phyloP scores from a whole-genome alignment of 257 asterid genomes.

The Solanum gracilifrons region DNA sequence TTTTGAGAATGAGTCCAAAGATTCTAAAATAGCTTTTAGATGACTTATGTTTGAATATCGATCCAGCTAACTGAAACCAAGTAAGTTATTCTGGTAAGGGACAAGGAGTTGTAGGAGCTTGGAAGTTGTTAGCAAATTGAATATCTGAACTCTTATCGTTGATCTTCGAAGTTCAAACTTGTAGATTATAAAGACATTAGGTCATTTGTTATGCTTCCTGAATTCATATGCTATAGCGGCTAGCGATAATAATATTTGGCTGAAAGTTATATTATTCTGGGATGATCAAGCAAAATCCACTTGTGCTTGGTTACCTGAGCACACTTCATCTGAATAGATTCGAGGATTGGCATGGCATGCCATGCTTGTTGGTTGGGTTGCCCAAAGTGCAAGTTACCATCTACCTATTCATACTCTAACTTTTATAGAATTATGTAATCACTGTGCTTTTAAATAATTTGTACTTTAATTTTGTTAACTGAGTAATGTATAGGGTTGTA shows the following conservation, averaged over 20 bases:
- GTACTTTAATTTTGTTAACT: background rate
- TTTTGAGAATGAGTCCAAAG: background rate
- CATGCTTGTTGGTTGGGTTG: slow-evolving; percentile 91
- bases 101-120: background rate
- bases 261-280: background rate
- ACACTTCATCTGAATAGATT: slow-evolving; percentile 34
- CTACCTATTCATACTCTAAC: background rate
- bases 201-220: background rate
- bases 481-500: background rate
- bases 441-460: background rate
- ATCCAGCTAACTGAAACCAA: background rate
- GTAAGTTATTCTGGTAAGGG: background rate
- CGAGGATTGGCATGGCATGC: slow-evolving; percentile 99
- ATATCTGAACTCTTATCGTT: background rate
- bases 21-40: background rate
- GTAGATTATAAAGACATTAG: background rate
- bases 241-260: background rate
- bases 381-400: slow-evolving; percentile 84
- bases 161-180: background rate
- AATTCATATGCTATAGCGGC: background rate
- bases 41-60: background rate
- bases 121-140: background rate
- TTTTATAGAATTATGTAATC: background rate
- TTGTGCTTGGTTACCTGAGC: background rate
- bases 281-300: background rate